Base-by-base conservation (phyloP, 2,329 filamentous ascomycete species). In the Ceratocystis lukuohia region DNA sequence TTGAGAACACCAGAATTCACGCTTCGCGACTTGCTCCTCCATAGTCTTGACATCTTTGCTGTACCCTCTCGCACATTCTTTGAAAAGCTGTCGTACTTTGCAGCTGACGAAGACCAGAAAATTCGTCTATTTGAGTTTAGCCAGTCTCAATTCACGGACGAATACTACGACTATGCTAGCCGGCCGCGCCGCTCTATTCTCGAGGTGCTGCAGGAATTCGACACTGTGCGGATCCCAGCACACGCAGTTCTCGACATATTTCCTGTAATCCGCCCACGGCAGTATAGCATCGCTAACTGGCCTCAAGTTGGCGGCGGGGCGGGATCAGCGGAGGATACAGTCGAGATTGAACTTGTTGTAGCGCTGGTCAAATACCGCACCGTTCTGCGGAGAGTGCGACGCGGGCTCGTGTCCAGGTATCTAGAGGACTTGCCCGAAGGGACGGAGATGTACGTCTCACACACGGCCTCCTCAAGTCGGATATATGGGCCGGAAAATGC, bases 161-260 rank as follows among this genome's bases (percentile, higher is more conserved):
- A 99, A 71, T 87, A 96, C 66, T 97, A 90, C 77, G 93, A 99
- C 76, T 99, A 99, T 73, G 94, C 94, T 0, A 92, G 92, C 0
- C 86, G 94, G 7, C 89, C 93, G 0, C 87, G 91, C 44, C 87
- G 94, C 44, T 95, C 89, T 67, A 96, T 97, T 67, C 79, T 99
- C 5, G 94, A 99, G 75, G 88, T 96, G 2, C 81, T 99, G 33
- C 86, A 93, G 66, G 94, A 99, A 71, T 99, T 99, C 71, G 83
- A 88, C 53, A 87, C 84, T 0, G 88, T 97, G 65, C 87, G 86
- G 69, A 84, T 99, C 1, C 92, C 94, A 0, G 89, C 86, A 76
- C 79, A 87, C 66, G 84, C 87, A 62, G 80, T 87, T 1, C 80
- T 89, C 8, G 84, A 87, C 65, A 80, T 92, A 17, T 86, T 99